Percentiles rank a stretch among this genome's conserved stretches.
Conservation (phyloP, 2,329 filamentous ascomycete species). For the Apiospora kogelbergensis region DNA sequence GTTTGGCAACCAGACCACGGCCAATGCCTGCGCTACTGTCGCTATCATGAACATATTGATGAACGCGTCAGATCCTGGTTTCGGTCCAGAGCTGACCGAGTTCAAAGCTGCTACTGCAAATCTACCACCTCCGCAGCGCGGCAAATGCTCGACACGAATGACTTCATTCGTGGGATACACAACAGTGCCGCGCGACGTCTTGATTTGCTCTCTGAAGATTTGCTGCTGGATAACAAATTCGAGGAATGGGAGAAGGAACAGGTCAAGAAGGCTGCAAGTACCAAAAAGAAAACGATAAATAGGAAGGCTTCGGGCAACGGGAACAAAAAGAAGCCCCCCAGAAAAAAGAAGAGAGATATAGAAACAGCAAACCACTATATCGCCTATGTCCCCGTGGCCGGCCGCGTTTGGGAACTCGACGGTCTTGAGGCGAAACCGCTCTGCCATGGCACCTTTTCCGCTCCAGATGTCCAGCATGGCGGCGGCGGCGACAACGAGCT, state of each 20-base stretch:
- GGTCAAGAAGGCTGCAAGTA: slow-evolving; percentile 34
- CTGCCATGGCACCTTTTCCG: slow-evolving; percentile 49
- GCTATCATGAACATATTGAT: slow-evolving; percentile 92
- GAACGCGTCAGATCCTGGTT: slow-evolving; percentile 66
- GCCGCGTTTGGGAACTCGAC: slow-evolving; percentile 83
- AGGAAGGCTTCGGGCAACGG: slow-evolving; percentile 14
- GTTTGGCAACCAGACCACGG: slow-evolving; percentile 92
- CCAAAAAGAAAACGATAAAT: slow-evolving; percentile 28
- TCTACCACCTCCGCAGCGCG: slow-evolving; percentile 72
- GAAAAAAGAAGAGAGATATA: slow-evolving; percentile 43
- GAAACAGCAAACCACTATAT: slow-evolving; percentile 84
- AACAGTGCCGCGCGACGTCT: slow-evolving; percentile 83
- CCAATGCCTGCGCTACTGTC: slow-evolving; percentile 89
- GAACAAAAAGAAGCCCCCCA: slow-evolving; percentile 33
- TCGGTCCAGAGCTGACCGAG: slow-evolving; percentile 67
- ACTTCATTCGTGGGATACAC: slow-evolving; percentile 77
- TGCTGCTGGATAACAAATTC: slow-evolving; percentile 61
- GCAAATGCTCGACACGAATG: slow-evolving; percentile 73
- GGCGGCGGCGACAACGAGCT: background rate
- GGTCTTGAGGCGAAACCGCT: slow-evolving; percentile 74
- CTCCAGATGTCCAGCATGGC: background rate
- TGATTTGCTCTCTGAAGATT: slow-evolving; percentile 73
- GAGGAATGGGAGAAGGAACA: slow-evolving; percentile 37
- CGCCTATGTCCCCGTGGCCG: slow-evolving; percentile 78
- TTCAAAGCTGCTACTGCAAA: slow-evolving; percentile 73